Evolutionary conservation across 768 basidiomycete species (phyloP), one percentile per base, ranked within the genome.

Genomic region (Auricularia heimuer): DNA sequence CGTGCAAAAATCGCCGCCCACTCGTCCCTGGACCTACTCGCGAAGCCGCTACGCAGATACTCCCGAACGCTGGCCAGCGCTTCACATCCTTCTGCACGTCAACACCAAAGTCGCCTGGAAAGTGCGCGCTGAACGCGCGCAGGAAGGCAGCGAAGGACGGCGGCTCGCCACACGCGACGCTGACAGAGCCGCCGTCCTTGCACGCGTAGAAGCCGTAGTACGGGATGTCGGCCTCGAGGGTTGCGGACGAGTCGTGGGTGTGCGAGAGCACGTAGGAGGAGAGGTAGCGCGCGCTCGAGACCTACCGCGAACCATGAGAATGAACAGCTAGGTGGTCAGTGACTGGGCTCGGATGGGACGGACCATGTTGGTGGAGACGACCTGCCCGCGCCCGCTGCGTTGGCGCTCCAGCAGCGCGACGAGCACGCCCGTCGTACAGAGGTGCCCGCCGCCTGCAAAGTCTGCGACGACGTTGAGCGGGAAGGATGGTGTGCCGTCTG

Each of bases 401-500:
- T 75, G 77, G 58, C 90, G 82, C 68, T 90, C 87, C 37, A 91
- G 70, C 12, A 94, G 76, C 0, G 92, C 91, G 6, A 92, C 78
- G 11, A 94, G 79, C 62, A 92, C 85, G 4, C 90, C 89, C 33
- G 84, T 73, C 0, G 82, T 88, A 66, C 88, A 90, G 67, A 84
- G 81, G 36, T 90, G 72, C 6, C 90, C 90, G 3, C 91, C 91
- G 2, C 90, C 91, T 1, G 87, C 92, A 73, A 93, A 92, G 70
- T 92, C 92, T 10, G 85, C 90, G 4, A 93, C 78, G 14, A 92
- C 71, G 70, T 94, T 93, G 51, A 89, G 73, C 7, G 91, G 92
- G 65, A 88, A 88, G 42, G 74, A 75, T 0, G 91, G 91, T 68
- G 86, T 88, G 11, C 82, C 83, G 24, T 71, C 70, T 1, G 78